Evolutionary conservation across 805 yeast species (phyloP), one percentile per base, ranked within the genome.

Genomic region (Ogataea pini): DNA sequence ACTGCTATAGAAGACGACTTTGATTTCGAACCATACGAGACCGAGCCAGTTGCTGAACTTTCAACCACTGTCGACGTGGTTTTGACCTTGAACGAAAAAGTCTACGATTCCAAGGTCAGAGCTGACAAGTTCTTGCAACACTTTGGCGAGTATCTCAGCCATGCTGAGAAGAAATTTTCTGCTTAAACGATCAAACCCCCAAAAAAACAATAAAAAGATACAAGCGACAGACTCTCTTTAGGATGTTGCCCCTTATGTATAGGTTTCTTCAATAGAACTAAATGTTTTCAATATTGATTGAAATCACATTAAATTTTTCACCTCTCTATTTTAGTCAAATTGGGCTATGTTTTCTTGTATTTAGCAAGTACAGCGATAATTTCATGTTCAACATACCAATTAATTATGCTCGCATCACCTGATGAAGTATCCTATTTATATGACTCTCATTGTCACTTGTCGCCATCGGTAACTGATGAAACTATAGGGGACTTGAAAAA

Each of bases 51-150:
- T 3, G 32, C 55, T 2, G 55, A 57, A 5, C 55, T 60, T 2
- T 40, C 63, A 5, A 60, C 67, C 2, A 60, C 67, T 12, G 60
- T 75, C 14, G 69, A 65, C 25, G 68, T 76, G 17, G 61, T 61
- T 14, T 51, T 75, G 32, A 61, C 64, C 0, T 51, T 72, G 12
- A 71, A 72, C 43, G 71, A 65, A n/a, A 68, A 68, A 46, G 73
- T 73, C 18, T 59, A 62, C 18, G 79, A 74, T 53, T 66, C 79
- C n/a, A 73, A 73, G 51, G 68, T 67, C 39, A 76, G 75, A 62
- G 82, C 82, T 12, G 57, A 67, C 31, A 50, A 65, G 28, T 57
- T 72, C 54, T 36, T 58, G 24, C 48, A 55, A 10, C 51, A 46
- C 22, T 58, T 65, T 13, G 64, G 61, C n/a, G 43, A 48, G 10